These are phyloP conservation scores for Mycena metata DNA, from an alignment of 768 basidiomycete species.

Conservation along the genomic window DNA sequence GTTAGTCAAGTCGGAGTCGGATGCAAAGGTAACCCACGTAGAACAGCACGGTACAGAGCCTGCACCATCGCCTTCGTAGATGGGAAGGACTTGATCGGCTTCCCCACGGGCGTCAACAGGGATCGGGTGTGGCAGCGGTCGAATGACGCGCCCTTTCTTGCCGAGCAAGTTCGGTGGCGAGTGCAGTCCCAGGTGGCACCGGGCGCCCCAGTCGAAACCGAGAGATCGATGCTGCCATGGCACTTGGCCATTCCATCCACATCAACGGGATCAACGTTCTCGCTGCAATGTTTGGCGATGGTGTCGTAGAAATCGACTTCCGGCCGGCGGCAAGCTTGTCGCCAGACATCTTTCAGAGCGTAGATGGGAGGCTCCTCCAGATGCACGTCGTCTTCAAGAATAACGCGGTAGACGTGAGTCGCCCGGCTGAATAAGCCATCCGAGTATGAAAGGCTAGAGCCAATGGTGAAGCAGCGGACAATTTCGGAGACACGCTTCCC, in stretches of 20 bases:
- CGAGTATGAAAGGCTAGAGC: neutral
- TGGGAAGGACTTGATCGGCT: neutral
- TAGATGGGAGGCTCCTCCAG: neutral
- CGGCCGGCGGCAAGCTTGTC: slow-evolving; percentile 10
- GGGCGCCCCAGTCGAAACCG: neutral
- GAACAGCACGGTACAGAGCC: slow-evolving; percentile 2
- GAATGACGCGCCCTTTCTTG: no score
- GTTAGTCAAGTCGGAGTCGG: neutral
- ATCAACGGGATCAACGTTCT: neutral
- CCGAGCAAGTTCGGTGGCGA: neutral
- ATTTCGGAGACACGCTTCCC: neutral
- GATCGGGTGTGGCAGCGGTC: slow-evolving; percentile 16
- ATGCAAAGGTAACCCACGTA: slow-evolving; percentile 2
- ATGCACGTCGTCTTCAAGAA: slow-evolving; percentile 26
- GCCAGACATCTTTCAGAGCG: slow-evolving; percentile 27
- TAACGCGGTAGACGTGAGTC: slow-evolving; percentile 26
- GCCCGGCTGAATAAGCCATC: slow-evolving; percentile 31
- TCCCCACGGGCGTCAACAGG: slow-evolving; percentile 20
- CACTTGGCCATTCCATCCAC: slow-evolving; percentile 25
- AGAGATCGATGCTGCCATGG: slow-evolving; percentile 28
- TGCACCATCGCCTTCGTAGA: neutral
- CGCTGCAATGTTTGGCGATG: slow-evolving; percentile 17
- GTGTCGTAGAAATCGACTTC: slow-evolving; percentile 31
- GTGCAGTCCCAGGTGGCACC: neutral
- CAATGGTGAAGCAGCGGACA: neutral